Evolutionary conservation across 495 filamentous ascomycete species (phyloP).

Genomic region (Margaritispora aquatica): DNA sequence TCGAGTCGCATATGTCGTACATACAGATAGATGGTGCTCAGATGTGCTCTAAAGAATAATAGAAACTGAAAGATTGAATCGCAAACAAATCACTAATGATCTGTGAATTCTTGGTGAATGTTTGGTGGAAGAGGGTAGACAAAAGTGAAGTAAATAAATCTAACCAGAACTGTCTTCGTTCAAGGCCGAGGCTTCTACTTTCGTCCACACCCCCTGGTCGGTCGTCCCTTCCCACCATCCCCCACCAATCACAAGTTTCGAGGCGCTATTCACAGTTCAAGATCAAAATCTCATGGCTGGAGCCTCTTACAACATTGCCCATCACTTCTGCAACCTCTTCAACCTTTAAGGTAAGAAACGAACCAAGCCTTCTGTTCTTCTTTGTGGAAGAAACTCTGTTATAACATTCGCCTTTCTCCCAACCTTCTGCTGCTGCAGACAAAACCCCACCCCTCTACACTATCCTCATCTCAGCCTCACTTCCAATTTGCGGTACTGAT

Average conservation of each 20-base stretch:
- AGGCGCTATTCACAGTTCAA: neutral
- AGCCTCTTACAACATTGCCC: slow-evolving; percentile 5
- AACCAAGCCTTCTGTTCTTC: neutral
- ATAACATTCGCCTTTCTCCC: neutral
- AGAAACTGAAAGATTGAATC: no score
- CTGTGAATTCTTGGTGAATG: neutral
- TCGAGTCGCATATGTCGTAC: neutral
- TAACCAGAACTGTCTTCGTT: neutral
- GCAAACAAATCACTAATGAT: no score
- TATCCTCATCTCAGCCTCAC: slow-evolving; percentile 12
- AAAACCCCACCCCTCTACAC: slow-evolving; percentile 5
- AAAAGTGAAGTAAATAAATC: neutral
- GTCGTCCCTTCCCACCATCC: neutral
- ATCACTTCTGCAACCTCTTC: neutral
- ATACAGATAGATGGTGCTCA: neutral
- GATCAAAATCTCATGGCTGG: neutral
- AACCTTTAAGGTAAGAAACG: neutral
- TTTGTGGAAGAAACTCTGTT: neutral
- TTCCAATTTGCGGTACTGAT: slow-evolving; percentile 1
- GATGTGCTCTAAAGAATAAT: no score
- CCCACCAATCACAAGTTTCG: neutral
- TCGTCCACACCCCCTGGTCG: neutral
- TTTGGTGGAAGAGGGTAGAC: neutral
- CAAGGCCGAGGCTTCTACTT: slow-evolving; percentile 2
- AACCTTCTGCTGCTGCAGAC: neutral